A percentile compares a stretch with the other conserved stretches of the same genome.
phyloP scores from a whole-genome alignment of 1,139 yeast species.

The Diutina sp. region DNA sequence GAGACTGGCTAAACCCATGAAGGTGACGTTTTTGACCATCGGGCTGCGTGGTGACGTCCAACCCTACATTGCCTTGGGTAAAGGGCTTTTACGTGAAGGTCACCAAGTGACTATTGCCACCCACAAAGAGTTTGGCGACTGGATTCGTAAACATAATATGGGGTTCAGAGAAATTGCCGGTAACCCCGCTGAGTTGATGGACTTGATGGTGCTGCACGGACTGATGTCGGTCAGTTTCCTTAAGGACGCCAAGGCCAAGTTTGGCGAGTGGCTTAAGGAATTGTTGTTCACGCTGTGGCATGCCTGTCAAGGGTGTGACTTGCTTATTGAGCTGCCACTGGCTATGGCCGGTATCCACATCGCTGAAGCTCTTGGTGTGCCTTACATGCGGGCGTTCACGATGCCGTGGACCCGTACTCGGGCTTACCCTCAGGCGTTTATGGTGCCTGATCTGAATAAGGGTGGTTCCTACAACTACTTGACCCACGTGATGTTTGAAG shows the following conservation, averaged over 20 bases:
- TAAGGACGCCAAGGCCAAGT: conserved; percentile 69
- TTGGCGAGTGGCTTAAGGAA: conserved; percentile 71
- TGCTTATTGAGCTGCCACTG: conserved; percentile 84
- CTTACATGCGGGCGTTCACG: conserved; percentile 89
- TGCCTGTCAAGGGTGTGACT: conserved; percentile 76
- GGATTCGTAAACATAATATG: conserved; percentile 60
- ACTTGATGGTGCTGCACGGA: conserved; percentile 85
- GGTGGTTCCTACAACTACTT: conserved; percentile 89
- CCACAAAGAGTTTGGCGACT: conserved; percentile 64
- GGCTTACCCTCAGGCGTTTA: conserved; percentile 92
- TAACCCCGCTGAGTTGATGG: conserved; percentile 85
- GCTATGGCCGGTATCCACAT: conserved; percentile 94
- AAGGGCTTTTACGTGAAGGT: conserved; percentile 67
- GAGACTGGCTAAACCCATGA: conserved; percentile 38
- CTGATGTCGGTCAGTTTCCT: conserved; percentile 73
- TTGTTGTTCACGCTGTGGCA: conserved; percentile 63
- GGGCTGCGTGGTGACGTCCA: conserved; percentile 97
- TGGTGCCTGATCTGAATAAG: conserved; percentile 84
- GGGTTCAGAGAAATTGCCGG: conserved; percentile 74
- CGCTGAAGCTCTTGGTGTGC: conserved; percentile 82
- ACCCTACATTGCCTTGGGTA: conserved; percentile 84
- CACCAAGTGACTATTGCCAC: conserved; percentile 78
- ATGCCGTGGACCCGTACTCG: conserved; percentile 98
- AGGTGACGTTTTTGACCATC: conserved; percentile 67
- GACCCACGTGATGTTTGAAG: conserved; percentile 88